Conservation (phyloP, 108 stramenopile species). For the Nitzschia putrida region DNA sequence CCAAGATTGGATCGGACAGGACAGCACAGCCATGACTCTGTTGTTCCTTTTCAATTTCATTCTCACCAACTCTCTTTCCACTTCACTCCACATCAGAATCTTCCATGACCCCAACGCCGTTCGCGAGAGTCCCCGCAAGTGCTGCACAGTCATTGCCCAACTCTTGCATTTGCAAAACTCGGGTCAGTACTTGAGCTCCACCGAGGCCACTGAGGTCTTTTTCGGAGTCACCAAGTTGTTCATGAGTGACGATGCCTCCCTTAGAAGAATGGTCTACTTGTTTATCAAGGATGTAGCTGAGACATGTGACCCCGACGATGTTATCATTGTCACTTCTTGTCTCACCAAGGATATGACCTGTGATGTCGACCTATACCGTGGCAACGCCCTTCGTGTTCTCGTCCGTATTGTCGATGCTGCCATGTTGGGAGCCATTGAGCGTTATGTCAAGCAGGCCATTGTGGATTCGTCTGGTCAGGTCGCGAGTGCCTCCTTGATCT, state of each 20-base stretch:
- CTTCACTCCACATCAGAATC: slow-evolving; percentile 42
- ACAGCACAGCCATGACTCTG: no score
- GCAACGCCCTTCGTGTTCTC: slow-evolving; percentile 97
- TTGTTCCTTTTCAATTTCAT: slow-evolving; percentile 3
- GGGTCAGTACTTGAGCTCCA: slow-evolving; percentile 69
- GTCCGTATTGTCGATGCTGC: slow-evolving; percentile 97
- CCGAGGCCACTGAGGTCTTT: slow-evolving; percentile 95
- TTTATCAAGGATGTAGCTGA: slow-evolving; percentile 99
- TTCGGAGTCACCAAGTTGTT: slow-evolving; percentile 99
- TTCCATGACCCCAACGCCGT: slow-evolving; percentile 97
- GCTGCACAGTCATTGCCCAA: slow-evolving; percentile 98
- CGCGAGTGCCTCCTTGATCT: slow-evolving; percentile 92
- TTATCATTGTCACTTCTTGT: slow-evolving; percentile 97
- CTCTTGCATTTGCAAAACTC: slow-evolving; percentile 89
- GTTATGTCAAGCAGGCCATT: slow-evolving; percentile 98
- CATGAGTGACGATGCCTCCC: slow-evolving; percentile 89
- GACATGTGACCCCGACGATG: slow-evolving; percentile 96
- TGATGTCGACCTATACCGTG: slow-evolving; percentile 96
- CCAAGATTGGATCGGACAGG: no score
- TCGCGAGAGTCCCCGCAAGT: slow-evolving; percentile 92
- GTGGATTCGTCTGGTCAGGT: slow-evolving; percentile 96
- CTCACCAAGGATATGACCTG: slow-evolving; percentile 99
- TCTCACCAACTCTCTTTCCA: background rate
- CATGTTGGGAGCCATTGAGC: slow-evolving; percentile 98
- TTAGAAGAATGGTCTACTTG: slow-evolving; percentile 92